These are phyloP conservation scores for Mucor saturninus DNA, from an alignment of 371 early-diverging fungal species.

Conservation along the genomic window DNA sequence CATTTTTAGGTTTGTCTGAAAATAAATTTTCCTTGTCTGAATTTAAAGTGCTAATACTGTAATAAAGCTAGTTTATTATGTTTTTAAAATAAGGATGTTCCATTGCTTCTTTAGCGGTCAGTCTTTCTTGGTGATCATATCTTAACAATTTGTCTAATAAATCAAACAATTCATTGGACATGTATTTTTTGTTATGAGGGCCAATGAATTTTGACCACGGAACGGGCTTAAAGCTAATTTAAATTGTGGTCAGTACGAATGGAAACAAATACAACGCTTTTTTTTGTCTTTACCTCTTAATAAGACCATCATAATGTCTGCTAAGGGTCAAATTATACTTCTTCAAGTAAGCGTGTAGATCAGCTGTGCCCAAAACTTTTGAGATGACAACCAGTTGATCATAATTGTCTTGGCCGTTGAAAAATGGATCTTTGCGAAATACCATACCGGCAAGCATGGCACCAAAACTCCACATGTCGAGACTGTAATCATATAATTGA, in stretches of 20 bases:
- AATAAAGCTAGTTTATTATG: background rate
- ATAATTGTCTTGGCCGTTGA: conserved; percentile 98
- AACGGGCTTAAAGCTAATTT: conserved; percentile 75
- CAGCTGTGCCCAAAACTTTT: conserved; percentile 95
- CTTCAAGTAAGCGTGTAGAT: conserved; percentile 86
- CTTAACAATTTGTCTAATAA: conserved; percentile 92
- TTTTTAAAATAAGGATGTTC: conserved; percentile 90
- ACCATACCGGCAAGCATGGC: conserved; percentile 99
- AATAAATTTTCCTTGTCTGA: too few relatives aligned
- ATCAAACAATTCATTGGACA: conserved; percentile 91
- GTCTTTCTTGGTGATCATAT: conserved; percentile 97
- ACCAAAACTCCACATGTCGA: conserved; percentile 99
- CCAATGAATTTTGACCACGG: conserved; percentile 93
- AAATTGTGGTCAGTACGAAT: background rate
- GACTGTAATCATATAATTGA: conserved; percentile 97
- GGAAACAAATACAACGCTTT: too few relatives aligned
- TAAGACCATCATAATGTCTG: conserved; percentile 15
- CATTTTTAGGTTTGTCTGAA: too few relatives aligned
- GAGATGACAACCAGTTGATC: conserved; percentile 99
- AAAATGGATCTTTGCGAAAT: conserved; percentile 98
- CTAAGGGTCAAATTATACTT: conserved; percentile 91
- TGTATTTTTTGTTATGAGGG: conserved; percentile 86
- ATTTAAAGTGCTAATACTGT: too few relatives aligned
- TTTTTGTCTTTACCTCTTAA: conserved; percentile 7
- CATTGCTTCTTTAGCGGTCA: conserved; percentile 97